Conservation (phyloP, 2,329 filamentous ascomycete species). For the Blastomyces emzantsi region DNA sequence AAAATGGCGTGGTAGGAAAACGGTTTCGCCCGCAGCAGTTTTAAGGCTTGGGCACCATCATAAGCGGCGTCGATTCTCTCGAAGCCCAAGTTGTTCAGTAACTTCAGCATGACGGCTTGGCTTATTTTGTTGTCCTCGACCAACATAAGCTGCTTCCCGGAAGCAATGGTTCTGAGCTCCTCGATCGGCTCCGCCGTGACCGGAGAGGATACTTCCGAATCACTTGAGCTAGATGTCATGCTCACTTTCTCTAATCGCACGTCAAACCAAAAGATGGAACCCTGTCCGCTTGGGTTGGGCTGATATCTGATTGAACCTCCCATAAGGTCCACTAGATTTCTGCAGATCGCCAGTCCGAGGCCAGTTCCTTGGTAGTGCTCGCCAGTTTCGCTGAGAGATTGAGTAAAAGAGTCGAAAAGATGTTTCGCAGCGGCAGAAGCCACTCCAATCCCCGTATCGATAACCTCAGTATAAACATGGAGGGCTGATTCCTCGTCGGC, state of each 20-base stretch:
- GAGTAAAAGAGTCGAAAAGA: slow-evolving; percentile 50
- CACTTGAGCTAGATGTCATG: background rate
- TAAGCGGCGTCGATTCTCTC: slow-evolving; percentile 35
- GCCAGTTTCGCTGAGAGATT: slow-evolving; percentile 43
- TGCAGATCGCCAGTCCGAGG: slow-evolving; percentile 50
- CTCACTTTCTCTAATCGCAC: slow-evolving; percentile 23
- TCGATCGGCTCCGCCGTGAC: slow-evolving; percentile 20
- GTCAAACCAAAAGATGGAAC: slow-evolving; percentile 48
- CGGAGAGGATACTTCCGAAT: background rate
- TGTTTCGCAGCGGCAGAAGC: slow-evolving; percentile 36
- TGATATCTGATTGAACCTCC: slow-evolving; percentile 44
- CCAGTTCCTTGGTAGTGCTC: slow-evolving; percentile 50
- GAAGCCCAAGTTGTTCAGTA: slow-evolving; percentile 34
- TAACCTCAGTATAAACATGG: slow-evolving; percentile 44
- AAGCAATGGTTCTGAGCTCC: slow-evolving; percentile 31
- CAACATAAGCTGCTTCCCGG: slow-evolving; percentile 33
- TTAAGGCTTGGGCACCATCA: slow-evolving; percentile 39
- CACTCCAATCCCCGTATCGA: slow-evolving; percentile 49
- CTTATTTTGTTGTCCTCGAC: slow-evolving; percentile 39
- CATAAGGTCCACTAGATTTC: slow-evolving; percentile 49
- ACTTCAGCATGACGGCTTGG: slow-evolving; percentile 34
- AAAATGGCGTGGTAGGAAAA: slow-evolving; percentile 38
- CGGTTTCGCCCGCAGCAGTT: slow-evolving; percentile 34
- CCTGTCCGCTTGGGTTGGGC: slow-evolving; percentile 38
- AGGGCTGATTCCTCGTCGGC: slow-evolving; percentile 34